Evolutionary conservation across 139 green algal species (phyloP).

Genomic region (Pseudopediastrum boryanum): DNA sequence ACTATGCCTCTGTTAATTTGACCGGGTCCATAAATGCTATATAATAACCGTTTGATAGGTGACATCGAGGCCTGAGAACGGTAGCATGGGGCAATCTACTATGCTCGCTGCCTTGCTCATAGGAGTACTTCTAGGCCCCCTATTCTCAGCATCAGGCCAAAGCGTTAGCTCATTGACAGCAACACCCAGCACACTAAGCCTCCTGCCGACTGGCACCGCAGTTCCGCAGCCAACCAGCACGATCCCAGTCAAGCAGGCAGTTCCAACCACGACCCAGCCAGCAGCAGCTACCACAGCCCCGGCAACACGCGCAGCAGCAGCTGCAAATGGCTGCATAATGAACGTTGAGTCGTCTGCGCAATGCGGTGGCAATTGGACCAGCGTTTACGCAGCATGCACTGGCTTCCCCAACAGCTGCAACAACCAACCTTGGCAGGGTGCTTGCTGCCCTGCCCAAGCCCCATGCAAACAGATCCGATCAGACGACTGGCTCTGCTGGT

Average conservation of each 20-base stretch:
- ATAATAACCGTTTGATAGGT: too few relatives aligned
- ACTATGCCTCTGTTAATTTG: too few relatives aligned
- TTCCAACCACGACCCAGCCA: background rate
- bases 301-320: background rate
- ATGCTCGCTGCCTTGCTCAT: too few relatives aligned
- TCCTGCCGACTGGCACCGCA: constrained; percentile 13
- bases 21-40: too few relatives aligned
- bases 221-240: background rate
- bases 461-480: background rate
- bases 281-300: background rate
- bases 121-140: too few relatives aligned
- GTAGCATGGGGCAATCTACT: too few relatives aligned
- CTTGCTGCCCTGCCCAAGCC: constrained; percentile 10
- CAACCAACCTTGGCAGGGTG: constrained; percentile 14
- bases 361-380: constrained; percentile 40
- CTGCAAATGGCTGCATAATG: constrained; percentile 4
- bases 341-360: constrained; percentile 12
- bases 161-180: too few relatives aligned
- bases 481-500: background rate
- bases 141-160: too few relatives aligned
- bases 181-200: too few relatives aligned
- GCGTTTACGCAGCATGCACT: background rate
- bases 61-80: too few relatives aligned
- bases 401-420: constrained; percentile 30
- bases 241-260: background rate